These are phyloP conservation scores for Aphanomyces astaci DNA, from an alignment of 352 stramenopile genomes.

Conservation along the genomic window DNA sequence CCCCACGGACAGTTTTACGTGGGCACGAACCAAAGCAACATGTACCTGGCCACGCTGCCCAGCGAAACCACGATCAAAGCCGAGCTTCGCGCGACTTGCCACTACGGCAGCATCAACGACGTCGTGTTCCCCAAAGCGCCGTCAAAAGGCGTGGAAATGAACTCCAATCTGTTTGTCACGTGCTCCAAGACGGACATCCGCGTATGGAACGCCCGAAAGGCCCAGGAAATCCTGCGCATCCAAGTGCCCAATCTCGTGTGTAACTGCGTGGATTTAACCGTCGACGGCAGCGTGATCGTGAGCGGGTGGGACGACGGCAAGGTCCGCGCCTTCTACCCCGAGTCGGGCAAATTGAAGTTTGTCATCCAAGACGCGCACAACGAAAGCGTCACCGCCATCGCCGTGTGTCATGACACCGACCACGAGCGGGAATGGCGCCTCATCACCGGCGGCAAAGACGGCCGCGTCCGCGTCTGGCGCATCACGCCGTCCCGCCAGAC, in stretches of 20 bases:
- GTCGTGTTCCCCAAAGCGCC: constrained; percentile 84
- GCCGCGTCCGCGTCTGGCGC: constrained; percentile 90
- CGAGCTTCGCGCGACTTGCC: constrained; percentile 84
- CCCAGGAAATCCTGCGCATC: constrained; percentile 93
- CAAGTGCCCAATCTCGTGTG: constrained; percentile 97
- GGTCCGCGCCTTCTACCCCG: constrained; percentile 94
- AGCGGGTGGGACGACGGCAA: constrained; percentile 96
- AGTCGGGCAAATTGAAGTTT: constrained; percentile 95
- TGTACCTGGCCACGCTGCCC: constrained; percentile 77
- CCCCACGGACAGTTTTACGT: constrained; percentile 81
- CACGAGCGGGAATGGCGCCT: constrained; percentile 75
- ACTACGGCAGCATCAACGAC: constrained; percentile 90
- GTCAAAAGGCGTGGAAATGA: constrained; percentile 51
- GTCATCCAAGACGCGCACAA: constrained; percentile 95
- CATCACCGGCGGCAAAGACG: constrained; percentile 91
- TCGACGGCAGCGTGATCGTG: constrained; percentile 84
- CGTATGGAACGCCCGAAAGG: constrained; percentile 90
- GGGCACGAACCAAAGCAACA: constrained; percentile 92
- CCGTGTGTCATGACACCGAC: constrained; percentile 73
- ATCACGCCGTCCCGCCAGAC: constrained; percentile 88
- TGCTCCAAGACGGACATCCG: constrained; percentile 92
- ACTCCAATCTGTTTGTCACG: constrained; percentile 92
- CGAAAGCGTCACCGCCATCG: constrained; percentile 91
- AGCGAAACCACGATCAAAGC: constrained; percentile 35
- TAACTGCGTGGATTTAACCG: constrained; percentile 88